Evolutionary conservation across 805 yeast genomes (phyloP).

Genomic region (Dipodascopsis tothii): DNA sequence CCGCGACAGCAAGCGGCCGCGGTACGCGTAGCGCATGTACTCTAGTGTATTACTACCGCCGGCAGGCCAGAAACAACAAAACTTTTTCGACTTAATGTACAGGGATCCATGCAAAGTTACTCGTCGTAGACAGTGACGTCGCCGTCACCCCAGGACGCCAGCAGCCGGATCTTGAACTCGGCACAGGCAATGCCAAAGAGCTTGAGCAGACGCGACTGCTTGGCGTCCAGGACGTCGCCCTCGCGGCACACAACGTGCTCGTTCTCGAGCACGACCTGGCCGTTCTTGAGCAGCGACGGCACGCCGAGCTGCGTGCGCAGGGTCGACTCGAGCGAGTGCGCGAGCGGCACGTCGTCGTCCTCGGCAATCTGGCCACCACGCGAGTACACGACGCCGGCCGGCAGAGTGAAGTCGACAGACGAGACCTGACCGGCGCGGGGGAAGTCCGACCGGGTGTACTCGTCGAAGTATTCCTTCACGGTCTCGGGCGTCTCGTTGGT

Average conservation of each 20-base stretch:
- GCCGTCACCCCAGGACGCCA: conserved; percentile 66
- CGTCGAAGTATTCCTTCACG: conserved; percentile 79
- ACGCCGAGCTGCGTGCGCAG: conserved; percentile 73
- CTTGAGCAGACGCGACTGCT: conserved; percentile 84
- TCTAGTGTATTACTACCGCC: background rate
- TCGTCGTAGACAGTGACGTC: conserved; percentile 11
- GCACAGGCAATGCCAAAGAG: conserved; percentile 94
- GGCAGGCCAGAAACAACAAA: background rate
- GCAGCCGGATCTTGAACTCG: conserved; percentile 72
- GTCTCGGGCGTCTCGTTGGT: conserved; percentile 83
- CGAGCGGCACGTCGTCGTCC: conserved; percentile 94
- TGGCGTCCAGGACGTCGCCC: conserved; percentile 77
- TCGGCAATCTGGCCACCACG: conserved; percentile 86
- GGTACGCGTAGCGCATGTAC: conserved; percentile 3
- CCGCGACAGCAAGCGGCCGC: conserved; percentile 13
- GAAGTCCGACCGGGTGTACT: conserved; percentile 72
- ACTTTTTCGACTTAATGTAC: background rate
- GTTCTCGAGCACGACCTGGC: conserved; percentile 70
- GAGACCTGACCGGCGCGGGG: conserved; percentile 83
- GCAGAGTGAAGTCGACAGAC: conserved; percentile 76
- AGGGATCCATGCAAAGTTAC: background rate
- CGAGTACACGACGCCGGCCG: conserved; percentile 85
- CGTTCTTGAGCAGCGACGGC: conserved; percentile 84
- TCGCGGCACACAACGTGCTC: conserved; percentile 73
- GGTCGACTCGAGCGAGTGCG: conserved; percentile 91